Percentiles rank a stretch among this genome's conserved stretches.
Evolutionary conservation across 331 rosid species (phyloP).

Genomic region (Stylosanthes scabra): DNA sequence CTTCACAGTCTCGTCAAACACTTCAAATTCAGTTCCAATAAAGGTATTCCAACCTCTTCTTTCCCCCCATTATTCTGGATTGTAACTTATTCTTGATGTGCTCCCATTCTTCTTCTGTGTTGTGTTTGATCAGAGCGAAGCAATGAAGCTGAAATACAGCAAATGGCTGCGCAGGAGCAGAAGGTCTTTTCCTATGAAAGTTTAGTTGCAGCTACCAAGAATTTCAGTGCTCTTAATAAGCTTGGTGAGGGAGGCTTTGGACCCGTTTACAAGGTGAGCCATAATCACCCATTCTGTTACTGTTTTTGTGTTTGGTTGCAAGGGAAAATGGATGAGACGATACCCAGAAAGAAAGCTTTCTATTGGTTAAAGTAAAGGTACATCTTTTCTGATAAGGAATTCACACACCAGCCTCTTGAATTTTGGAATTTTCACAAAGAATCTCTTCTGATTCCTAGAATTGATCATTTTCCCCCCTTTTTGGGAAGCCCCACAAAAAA

Average conservation of each 20-base stretch:
- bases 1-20: slow-evolving; percentile 55
- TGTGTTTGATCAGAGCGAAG: slow-evolving; percentile 46
- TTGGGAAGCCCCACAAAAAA: background rate
- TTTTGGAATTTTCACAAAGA: slow-evolving; percentile 11
- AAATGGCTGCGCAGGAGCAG: slow-evolving; percentile 89
- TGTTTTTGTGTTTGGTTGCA: slow-evolving; percentile 31
- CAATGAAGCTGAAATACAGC: slow-evolving; percentile 72
- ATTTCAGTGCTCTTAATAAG: slow-evolving; percentile 64
- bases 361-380: slow-evolving; percentile 2
- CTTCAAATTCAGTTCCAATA: slow-evolving; percentile 54
- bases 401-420: background rate
- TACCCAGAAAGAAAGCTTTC: slow-evolving; percentile 9
- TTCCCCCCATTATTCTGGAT: no score
- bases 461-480: background rate
- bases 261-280: slow-evolving; percentile 81
- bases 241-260: slow-evolving; percentile 98
- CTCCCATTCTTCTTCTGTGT: no score
- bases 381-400: slow-evolving; percentile 26
- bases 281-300: background rate
- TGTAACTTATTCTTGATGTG: no score
- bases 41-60: slow-evolving; percentile 41
- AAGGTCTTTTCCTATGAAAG: slow-evolving; percentile 65
- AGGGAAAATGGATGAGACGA: slow-evolving; percentile 25
- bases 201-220: slow-evolving; percentile 71
- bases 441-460: background rate